Evolutionary conservation across 2,329 filamentous ascomycete species (phyloP).

Genomic region (Thielaviopsis punctulata): DNA sequence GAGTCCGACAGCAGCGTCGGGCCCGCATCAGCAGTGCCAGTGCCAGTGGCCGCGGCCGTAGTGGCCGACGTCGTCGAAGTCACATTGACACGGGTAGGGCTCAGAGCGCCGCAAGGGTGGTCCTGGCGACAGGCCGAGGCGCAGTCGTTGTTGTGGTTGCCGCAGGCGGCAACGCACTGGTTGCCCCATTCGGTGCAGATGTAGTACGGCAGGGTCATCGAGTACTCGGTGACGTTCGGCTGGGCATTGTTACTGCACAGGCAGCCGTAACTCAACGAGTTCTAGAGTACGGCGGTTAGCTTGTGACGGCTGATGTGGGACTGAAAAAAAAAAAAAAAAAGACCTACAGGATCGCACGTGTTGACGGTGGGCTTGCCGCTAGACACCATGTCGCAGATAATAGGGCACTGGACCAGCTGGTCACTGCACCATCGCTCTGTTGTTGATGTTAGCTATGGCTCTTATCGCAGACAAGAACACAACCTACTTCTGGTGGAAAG

Average conservation of each 20-base stretch:
- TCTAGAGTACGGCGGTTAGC: slow-evolving; percentile 20
- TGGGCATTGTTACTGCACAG: slow-evolving; percentile 48
- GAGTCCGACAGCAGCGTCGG: slow-evolving; percentile 9
- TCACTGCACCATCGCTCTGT: slow-evolving; percentile 47
- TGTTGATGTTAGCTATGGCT: neutral
- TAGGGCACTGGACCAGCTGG: slow-evolving; percentile 47
- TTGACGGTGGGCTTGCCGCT: slow-evolving; percentile 39
- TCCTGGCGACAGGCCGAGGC: slow-evolving; percentile 42
- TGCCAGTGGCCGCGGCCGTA: slow-evolving; percentile 15
- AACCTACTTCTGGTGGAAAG: slow-evolving; percentile 33
- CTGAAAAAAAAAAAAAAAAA: neutral
- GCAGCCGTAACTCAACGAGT: slow-evolving; percentile 50
- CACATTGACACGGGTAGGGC: slow-evolving; percentile 43
- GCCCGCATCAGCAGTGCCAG: neutral
- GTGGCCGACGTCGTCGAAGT: slow-evolving; percentile 25
- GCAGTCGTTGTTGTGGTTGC: slow-evolving; percentile 36
- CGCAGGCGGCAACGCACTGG: slow-evolving; percentile 47
- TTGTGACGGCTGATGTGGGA: neutral
- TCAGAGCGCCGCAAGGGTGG: slow-evolving; percentile 54
- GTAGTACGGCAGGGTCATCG: slow-evolving; percentile 62
- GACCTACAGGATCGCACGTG: slow-evolving; percentile 46
- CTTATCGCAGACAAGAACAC: neutral
- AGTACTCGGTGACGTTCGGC: slow-evolving; percentile 63
- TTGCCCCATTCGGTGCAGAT: slow-evolving; percentile 54
- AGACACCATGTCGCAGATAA: slow-evolving; percentile 50